Percentiles rank a stretch among this genome's conserved stretches.
Evolutionary conservation across 371 early-diverging fungal genomes (phyloP).

Genomic region (Apophysomyces sp.): DNA sequence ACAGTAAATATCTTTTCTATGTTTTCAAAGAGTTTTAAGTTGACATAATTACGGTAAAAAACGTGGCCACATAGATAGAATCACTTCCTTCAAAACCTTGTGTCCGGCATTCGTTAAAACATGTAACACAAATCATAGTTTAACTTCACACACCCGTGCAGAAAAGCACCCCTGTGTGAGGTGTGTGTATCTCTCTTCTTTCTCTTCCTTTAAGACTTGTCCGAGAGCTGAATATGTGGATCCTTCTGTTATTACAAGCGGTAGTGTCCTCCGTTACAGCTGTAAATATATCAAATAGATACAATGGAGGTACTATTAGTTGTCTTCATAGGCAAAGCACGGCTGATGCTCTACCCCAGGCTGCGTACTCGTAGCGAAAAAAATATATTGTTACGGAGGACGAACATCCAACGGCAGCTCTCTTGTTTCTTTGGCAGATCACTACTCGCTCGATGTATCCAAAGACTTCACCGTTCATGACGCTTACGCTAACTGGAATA

Average conservation of each 20-base stretch:
- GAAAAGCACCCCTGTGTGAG: no score
- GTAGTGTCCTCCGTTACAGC: neutral
- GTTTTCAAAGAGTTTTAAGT: no score
- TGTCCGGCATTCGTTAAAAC: no score
- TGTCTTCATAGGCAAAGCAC: neutral
- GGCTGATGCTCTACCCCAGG: neutral
- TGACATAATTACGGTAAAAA: no score
- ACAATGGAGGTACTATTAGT: neutral
- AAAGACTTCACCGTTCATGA: neutral
- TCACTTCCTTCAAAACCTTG: no score
- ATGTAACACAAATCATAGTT: no score
- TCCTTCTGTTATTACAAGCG: neutral
- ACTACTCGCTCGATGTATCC: neutral
- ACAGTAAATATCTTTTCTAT: no score
- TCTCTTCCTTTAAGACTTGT: no score
- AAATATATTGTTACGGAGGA: conserved; percentile 10
- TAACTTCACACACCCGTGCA: no score
- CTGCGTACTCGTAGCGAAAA: neutral
- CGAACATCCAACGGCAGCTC: neutral
- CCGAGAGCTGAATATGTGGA: neutral
- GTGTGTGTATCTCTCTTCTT: no score
- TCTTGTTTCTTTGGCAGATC: neutral
- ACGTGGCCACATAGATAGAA: no score
- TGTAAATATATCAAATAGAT: neutral
- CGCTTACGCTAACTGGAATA: neutral